Conservation (phyloP, 306 rosid species). For the Lathyrus sativus region DNA sequence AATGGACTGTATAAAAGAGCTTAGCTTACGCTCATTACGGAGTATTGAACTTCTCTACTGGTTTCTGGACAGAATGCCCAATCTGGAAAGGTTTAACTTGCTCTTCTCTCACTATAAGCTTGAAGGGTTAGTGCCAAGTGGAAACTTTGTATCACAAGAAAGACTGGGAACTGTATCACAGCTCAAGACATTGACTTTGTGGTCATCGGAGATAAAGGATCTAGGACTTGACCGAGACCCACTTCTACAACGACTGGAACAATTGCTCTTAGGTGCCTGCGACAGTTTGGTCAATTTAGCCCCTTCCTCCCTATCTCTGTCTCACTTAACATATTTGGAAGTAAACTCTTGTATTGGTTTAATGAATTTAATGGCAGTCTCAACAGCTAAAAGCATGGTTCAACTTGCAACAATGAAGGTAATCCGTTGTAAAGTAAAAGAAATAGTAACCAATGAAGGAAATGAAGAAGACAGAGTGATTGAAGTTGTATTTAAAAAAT, state of each 20-base stretch:
- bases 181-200: neutral
- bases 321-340: neutral
- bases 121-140: neutral
- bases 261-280: neutral
- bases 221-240: constrained; percentile 1
- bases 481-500: constrained; percentile 7
- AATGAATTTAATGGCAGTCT: neutral
- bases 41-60: constrained; percentile 1
- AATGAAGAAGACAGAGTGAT: neutral
- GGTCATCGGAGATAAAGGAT: neutral
- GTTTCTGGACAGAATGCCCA: constrained; percentile 14
- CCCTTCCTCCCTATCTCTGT: neutral
- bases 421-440: neutral
- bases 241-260: neutral
- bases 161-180: constrained; percentile 19
- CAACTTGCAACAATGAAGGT: neutral
- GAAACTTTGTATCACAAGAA: neutral
- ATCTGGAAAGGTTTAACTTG: neutral
- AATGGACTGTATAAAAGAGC: neutral
- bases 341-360: neutral
- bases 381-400: constrained; percentile 25
- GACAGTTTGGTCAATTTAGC: neutral
- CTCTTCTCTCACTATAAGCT: neutral
- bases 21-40: neutral
- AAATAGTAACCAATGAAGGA: constrained; percentile 11